These are phyloP conservation scores for Coemansia sp. DNA, from an alignment of 192 early-diverging fungal species.

Conservation along the genomic window DNA sequence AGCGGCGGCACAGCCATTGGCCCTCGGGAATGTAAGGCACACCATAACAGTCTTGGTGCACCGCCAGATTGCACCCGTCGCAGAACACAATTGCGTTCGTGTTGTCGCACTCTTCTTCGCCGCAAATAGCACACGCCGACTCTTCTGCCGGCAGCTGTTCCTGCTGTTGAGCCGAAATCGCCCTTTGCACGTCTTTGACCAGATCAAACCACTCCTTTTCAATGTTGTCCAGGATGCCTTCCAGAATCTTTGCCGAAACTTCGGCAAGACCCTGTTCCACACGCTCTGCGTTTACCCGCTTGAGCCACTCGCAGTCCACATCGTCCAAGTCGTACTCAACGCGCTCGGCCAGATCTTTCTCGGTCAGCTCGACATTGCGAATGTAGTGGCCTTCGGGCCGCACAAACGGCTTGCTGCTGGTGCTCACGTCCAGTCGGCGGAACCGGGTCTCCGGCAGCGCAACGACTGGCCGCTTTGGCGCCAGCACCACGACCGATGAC, in stretches of 20 bases:
- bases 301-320: slow-evolving; percentile 81
- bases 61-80: slow-evolving; percentile 98
- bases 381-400: slow-evolving; percentile 73
- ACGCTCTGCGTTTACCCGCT: slow-evolving; percentile 65
- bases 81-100: slow-evolving; percentile 99
- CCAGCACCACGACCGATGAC: slow-evolving; percentile 47
- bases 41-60: slow-evolving; percentile 99
- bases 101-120: slow-evolving; percentile 99
- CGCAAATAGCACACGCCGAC: slow-evolving; percentile 89
- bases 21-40: slow-evolving; percentile 99
- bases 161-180: slow-evolving; percentile 55
- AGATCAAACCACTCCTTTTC: slow-evolving; percentile 99
- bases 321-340: slow-evolving; percentile 99
- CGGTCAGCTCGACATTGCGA: slow-evolving; percentile 60
- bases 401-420: slow-evolving; percentile 31
- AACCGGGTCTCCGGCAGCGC: slow-evolving; percentile 37
- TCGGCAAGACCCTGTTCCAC: slow-evolving; percentile 24
- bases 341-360: slow-evolving; percentile 54
- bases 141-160: slow-evolving; percentile 73
- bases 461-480: slow-evolving; percentile 46
- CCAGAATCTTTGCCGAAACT: slow-evolving; percentile 61
- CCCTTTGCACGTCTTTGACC: slow-evolving; percentile 78
- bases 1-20: slow-evolving; percentile 97
- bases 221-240: slow-evolving; percentile 81
- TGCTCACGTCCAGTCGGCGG: slow-evolving; percentile 15